Evolutionary conservation across 2,329 filamentous ascomycete species (phyloP).

Genomic region (Ophiocordyceps camponoti-rufipedis): DNA sequence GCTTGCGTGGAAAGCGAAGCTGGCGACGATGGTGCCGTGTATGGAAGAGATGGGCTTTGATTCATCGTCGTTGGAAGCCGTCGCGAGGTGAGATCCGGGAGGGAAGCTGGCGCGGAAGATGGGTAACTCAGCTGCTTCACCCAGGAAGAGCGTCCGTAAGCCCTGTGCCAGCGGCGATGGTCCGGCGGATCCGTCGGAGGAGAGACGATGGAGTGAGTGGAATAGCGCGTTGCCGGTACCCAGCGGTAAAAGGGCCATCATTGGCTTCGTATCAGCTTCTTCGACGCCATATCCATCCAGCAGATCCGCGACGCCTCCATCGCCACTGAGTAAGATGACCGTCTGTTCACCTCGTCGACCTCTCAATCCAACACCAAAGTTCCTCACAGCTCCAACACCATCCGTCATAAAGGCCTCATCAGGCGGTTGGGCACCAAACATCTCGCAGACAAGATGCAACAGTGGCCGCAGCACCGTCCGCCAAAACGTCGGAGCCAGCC

Average conservation of each 20-base stretch:
- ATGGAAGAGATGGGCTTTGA: constrained; percentile 16
- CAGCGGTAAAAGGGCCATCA: constrained; percentile 37
- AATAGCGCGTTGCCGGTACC: constrained; percentile 50
- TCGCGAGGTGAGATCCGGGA: constrained; percentile 26
- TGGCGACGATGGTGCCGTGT: constrained; percentile 69
- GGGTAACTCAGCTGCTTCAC: constrained; percentile 35
- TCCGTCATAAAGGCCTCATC: constrained; percentile 38
- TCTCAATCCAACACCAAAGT: constrained; percentile 33
- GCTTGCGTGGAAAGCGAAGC: constrained; percentile 77
- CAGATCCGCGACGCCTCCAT: constrained; percentile 71
- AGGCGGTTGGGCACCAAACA: not conserved
- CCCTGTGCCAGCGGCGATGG: constrained; percentile 27
- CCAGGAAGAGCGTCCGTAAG: constrained; percentile 41
- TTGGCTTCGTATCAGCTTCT: constrained; percentile 12
- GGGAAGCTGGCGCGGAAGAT: constrained; percentile 46
- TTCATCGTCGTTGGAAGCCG: constrained; percentile 1
- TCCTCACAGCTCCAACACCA: constrained; percentile 41
- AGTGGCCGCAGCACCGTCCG: constrained; percentile 35
- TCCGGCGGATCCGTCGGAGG: constrained; percentile 22
- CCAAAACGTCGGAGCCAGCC: constrained; percentile 37
- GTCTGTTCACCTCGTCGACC: constrained; percentile 22
- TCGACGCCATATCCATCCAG: constrained; percentile 37
- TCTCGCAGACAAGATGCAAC: constrained; percentile 22
- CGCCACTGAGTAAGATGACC: constrained; percentile 67
- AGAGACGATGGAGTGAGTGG: constrained; percentile 31